Base-by-base conservation (phyloP, 371 early-diverging fungal genomes). In the Lichtheimia ornata region DNA sequence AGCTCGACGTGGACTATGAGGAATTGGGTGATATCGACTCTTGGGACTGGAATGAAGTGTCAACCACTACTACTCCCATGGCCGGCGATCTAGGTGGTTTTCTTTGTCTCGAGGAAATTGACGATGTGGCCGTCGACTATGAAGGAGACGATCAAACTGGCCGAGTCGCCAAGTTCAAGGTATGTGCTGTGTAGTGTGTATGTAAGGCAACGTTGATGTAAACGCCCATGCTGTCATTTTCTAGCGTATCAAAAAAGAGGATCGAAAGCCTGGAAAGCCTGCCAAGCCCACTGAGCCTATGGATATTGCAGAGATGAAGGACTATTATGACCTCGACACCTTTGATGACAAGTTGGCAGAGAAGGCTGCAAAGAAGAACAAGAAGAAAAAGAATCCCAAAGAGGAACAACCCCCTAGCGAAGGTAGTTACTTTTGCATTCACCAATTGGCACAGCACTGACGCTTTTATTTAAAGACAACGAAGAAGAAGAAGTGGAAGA, bases 31-130 rank as follows among this genome's bases (percentile, higher is more conserved):
- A 61, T 14, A 70, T 84, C 12, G 83, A 85, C 57, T 67, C 68
- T 7, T 87, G 87, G 87, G 86, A 81, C 28, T 91, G 92, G 92
- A 73, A 69, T 7, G 76, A 83, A 27, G 78, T 89, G 7, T 47
- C 64, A 44, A 63, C 77, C n/a, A 71, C 82, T 4, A 59, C 73
- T 28, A 65, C 77, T 15, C 65, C 82, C 25, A 50, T 84, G 40
- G 67, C 77, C 3, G 91, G 90, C 59, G 88, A 91, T 45, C 63
- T 81, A 30, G 90, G 91, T 27, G 96, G 95, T 7, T 91, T 94
- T 62, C 56, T 92, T 22, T 87, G 91, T 53, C 81, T 96, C 43
- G 95, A 96, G 69, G 97, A 96, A 63, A 77, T 94, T 22, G 90
- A 91, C 25, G 93, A 87, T 55, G 91, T 94, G 5, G 91, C 93